These are phyloP conservation scores for Spergularia azorica DNA, from an alignment of 179 eudicot species.

Conservation along the genomic window DNA sequence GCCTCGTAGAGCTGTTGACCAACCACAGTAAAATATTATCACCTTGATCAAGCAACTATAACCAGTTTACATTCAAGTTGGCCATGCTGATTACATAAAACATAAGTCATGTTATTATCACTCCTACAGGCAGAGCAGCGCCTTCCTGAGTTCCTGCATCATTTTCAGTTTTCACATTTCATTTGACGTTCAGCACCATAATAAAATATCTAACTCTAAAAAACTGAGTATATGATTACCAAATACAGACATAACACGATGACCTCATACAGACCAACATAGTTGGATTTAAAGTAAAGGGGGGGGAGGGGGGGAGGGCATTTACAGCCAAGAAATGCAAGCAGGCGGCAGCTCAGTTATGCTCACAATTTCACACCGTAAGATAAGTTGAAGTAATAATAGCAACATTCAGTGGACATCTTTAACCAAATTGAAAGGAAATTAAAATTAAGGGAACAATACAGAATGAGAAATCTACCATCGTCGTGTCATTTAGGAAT, in stretches of 20 bases:
- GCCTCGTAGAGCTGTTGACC: too few relatives aligned
- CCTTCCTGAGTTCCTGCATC: neutral
- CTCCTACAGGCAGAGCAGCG: neutral
- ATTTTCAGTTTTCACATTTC: neutral
- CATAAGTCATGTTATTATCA: neutral
- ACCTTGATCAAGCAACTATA: too few relatives aligned
- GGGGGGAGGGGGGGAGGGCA: too few relatives aligned
- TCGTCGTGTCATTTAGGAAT: constrained; percentile 6
- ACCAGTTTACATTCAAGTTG: too few relatives aligned
- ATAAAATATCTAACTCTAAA: too few relatives aligned
- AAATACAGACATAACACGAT: neutral
- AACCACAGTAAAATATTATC: too few relatives aligned
- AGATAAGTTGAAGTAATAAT: neutral
- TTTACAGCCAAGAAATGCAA: too few relatives aligned
- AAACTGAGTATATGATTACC: too few relatives aligned
- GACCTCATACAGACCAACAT: too few relatives aligned
- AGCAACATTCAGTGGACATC: neutral
- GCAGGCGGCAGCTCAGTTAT: too few relatives aligned
- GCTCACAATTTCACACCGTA: neutral
- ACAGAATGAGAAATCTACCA: constrained; percentile 17
- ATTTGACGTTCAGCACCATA: neutral
- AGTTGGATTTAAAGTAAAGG: too few relatives aligned
- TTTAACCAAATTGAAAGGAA: neutral
- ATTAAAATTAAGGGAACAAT: neutral
- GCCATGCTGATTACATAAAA: too few relatives aligned